A percentile compares a stretch with the other conserved stretches of the same genome.
Conservation (phyloP, 495 filamentous ascomycete genomes). For the Bacidia gigantensis region DNA sequence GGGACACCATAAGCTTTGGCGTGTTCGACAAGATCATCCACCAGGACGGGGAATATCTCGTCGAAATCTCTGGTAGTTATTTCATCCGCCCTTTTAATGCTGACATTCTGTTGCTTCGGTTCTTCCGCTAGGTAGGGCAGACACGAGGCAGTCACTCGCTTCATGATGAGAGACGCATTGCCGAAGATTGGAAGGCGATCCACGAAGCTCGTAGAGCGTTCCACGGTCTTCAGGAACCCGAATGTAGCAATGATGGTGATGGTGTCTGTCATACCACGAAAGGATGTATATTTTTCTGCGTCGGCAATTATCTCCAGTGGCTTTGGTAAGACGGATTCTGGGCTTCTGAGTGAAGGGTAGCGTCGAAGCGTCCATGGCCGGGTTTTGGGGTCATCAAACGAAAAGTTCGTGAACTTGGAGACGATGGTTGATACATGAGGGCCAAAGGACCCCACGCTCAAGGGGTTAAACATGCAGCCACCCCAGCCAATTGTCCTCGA, state of each 20-base stretch:
- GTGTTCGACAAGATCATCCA: conserved; percentile 60
- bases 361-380: conserved; percentile 2
- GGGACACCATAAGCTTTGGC: conserved; percentile 68
- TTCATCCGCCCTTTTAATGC: no score
- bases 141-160: background rate
- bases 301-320: conserved; percentile 4
- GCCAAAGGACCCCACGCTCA: no score
- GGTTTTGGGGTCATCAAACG: background rate
- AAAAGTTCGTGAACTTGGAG: no score
- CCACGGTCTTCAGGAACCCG: conserved; percentile 3
- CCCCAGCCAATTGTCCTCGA: no score
- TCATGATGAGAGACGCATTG: conserved; percentile 4
- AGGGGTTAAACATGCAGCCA: no score
- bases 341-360: conserved; percentile 1
- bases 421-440: no score
- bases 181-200: conserved; percentile 3
- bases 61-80: conserved; percentile 80
- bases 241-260: background rate
- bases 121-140: conserved; percentile 4
- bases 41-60: conserved; percentile 63
- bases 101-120: background rate
- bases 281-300: conserved; percentile 4
- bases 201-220: conserved; percentile 1
- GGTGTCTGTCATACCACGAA: conserved; percentile 1
- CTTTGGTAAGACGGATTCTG: conserved; percentile 2